Base-by-base conservation (phyloP, 208 protist genomes). In the Wallacemonas collosoma region DNA sequence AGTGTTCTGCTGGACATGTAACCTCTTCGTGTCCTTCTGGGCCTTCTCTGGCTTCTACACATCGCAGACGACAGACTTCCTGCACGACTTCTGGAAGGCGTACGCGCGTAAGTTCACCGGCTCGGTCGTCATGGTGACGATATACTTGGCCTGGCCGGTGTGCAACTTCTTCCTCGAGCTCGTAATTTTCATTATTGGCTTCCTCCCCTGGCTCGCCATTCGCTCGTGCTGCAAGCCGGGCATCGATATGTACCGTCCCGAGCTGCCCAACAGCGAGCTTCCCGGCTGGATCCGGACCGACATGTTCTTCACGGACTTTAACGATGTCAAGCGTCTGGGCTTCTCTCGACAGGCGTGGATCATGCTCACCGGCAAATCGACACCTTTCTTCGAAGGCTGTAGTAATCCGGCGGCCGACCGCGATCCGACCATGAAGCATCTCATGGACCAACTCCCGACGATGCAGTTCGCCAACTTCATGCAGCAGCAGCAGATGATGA, bases 271-370 rank as follows among this genome's bases (percentile, higher is more conserved):
- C 11, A 75, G 83, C 56, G 54, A 95, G 73, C 65, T 94, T 56
- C 91, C 91, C n/a, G 83, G 82, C 40, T 93, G 77, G 63, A 90
- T 95, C 50, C 84, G 91, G 3, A 77, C 82, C 8, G 91, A 95
- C 70, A 93, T 93, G 91, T 95, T 94, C 75, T 93, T 95, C 76
- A 93, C 88, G 80, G 91, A 95, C 66, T 89, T 92, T 61, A 73
- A 85, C 15, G 85, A 94, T 47, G 35, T 91, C 2, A 82, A 83
- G 76, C 86, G 91, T 5, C 63, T 90, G 3, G 91, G 91, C 38
- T 93, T 95, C 71, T 95, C 91, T 8, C 82, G 84, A 3, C 64
- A 76, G 44, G 71, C 80, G 54, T 95, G 91, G 91, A 73, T 83
- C 8, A 73, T 95, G 6, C 79, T 95, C 45, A 95, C 88, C 0